These are phyloP conservation scores for Lindgomyces ingoldianus DNA, from an alignment of 495 filamentous ascomycete genomes.

Conservation along the genomic window DNA sequence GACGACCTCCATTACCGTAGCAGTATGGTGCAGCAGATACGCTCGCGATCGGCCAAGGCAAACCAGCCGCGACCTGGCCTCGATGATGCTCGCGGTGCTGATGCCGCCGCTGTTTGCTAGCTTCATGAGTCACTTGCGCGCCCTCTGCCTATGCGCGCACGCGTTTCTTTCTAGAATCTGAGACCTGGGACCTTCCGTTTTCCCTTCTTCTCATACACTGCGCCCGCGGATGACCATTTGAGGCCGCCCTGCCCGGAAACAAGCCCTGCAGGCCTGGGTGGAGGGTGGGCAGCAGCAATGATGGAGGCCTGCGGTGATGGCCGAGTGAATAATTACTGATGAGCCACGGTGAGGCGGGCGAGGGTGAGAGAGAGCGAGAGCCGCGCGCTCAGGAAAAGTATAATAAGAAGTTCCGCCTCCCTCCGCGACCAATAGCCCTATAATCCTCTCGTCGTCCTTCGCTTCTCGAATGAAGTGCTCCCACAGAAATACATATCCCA, in stretches of 20 bases:
- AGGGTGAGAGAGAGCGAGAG: constrained; percentile 15
- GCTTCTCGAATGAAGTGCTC: too few relatives aligned
- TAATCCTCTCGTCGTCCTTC: too few relatives aligned
- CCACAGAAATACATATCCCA: too few relatives aligned
- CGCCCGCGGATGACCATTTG: constrained; percentile 28
- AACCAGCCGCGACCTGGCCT: neutral
- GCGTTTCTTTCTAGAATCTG: constrained; percentile 18
- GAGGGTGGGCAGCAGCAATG: neutral
- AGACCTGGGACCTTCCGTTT: constrained; percentile 23
- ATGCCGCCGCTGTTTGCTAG: neutral
- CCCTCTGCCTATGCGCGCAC: constrained; percentile 1
- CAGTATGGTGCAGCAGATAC: neutral
- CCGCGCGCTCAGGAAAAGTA: constrained; percentile 16
- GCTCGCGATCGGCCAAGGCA: constrained; percentile 9
- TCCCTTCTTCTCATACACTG: neutral
- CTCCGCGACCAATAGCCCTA: constrained; percentile 3
- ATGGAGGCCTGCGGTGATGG: constrained; percentile 13
- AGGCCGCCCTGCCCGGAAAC: constrained; percentile 32
- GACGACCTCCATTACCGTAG: neutral
- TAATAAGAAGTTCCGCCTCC: constrained; percentile 15
- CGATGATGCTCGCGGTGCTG: neutral
- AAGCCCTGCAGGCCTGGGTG: neutral
- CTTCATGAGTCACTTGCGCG: constrained; percentile 33
- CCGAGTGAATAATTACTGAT: neutral
- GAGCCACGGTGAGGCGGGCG: constrained; percentile 23